Percentiles rank a stretch among this genome's conserved stretches.
Conservation (phyloP, 1,284 basidiomycete genomes). For the Peniophora sp. region DNA sequence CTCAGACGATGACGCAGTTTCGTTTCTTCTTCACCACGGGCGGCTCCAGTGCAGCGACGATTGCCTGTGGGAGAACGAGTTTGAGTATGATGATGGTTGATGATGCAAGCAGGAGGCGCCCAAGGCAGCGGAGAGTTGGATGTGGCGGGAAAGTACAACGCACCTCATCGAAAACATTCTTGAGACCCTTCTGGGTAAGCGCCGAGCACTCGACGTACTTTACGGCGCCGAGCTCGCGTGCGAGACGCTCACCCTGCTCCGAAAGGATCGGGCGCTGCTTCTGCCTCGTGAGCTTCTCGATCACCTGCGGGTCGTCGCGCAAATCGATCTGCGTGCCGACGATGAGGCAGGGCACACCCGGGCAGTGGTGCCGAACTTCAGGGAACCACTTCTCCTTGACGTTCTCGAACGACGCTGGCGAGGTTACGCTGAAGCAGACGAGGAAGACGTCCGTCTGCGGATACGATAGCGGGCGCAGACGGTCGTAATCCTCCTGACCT, state of each 20-base stretch:
- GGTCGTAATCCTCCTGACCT: constrained; percentile 99
- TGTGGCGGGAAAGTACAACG: constrained; percentile 18
- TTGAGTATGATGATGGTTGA: constrained; percentile 6
- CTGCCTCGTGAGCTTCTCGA: constrained; percentile 92
- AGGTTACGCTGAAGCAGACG: constrained; percentile 98
- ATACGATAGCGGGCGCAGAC: constrained; percentile 97
- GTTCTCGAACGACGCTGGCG: constrained; percentile 98
- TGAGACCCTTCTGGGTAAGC: constrained; percentile 96
- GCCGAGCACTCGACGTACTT: constrained; percentile 99
- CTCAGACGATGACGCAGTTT: constrained; percentile 77
- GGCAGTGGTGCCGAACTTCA: constrained; percentile 99
- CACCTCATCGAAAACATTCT: constrained; percentile 99
- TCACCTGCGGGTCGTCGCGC: constrained; percentile 86
- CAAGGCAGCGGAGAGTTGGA: neutral
- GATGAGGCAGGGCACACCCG: constrained; percentile 98
- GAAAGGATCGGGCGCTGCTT: constrained; percentile 89
- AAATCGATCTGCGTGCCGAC: constrained; percentile 98
- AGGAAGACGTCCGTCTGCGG: constrained; percentile 99
- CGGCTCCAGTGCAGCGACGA: constrained; percentile 96
- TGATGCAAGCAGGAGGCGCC: constrained; percentile 4
- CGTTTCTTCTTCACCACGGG: constrained; percentile 81
- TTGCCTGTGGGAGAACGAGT: constrained; percentile 54
- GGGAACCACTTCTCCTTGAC: constrained; percentile 99
- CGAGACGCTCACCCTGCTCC: constrained; percentile 90
- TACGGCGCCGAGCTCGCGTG: constrained; percentile 92